Evolutionary conservation across 257 asterid genomes (phyloP).

Genomic region (Forsythia suspensa): DNA sequence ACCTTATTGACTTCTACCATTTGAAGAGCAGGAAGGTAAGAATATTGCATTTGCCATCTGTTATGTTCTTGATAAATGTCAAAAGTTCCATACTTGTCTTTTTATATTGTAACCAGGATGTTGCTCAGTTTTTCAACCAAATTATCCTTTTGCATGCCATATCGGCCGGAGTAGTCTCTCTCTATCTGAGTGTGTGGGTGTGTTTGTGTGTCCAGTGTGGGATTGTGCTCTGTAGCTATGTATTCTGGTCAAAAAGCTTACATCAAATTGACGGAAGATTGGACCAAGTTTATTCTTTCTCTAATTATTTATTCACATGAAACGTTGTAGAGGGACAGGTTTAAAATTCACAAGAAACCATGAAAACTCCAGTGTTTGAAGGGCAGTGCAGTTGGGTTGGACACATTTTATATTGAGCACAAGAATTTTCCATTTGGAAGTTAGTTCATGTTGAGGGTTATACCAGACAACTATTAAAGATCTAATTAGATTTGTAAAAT

Average conservation of each 20-base stretch:
- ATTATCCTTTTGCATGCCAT: background rate
- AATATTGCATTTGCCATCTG: slow-evolving; percentile 22
- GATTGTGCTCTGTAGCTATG: background rate
- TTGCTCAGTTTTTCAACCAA: background rate
- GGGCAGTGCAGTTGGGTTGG: background rate
- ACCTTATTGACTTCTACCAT: slow-evolving; percentile 91
- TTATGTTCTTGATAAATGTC: background rate
- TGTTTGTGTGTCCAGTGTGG: background rate
- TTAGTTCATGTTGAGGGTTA: background rate
- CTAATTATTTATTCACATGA: background rate
- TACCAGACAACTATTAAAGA: background rate
- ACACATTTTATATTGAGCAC: background rate
- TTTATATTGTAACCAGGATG: background rate
- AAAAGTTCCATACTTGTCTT: slow-evolving; percentile 1
- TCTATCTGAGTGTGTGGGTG: background rate
- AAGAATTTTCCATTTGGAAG: background rate
- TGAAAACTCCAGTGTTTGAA: background rate
- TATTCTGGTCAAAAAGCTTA: background rate
- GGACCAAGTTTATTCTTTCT: background rate
- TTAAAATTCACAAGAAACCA: background rate
- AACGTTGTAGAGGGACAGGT: background rate
- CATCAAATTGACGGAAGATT: background rate
- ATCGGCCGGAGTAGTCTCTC: background rate
- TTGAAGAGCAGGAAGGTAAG: slow-evolving; percentile 91
- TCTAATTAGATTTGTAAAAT: background rate